Evolutionary conservation across 1,139 yeast species (phyloP).

Genomic region (Pichia sp.): DNA sequence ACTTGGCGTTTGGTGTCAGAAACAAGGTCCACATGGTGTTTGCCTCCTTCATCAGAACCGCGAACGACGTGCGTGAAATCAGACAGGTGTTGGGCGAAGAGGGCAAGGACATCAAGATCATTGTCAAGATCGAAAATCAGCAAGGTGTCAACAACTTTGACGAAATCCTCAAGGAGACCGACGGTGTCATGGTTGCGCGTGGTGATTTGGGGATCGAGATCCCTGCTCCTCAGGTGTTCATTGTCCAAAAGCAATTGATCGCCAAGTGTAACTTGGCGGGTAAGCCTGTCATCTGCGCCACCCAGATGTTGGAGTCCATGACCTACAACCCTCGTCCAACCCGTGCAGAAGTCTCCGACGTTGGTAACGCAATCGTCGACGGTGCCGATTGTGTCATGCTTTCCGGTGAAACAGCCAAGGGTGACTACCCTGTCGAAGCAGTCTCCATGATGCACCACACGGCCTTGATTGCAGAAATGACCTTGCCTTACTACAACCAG

Average conservation of each 20-base stretch:
- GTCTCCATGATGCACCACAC: conserved; percentile 99
- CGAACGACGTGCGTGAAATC: conserved; percentile 81
- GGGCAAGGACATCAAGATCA: conserved; percentile 92
- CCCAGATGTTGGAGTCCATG: conserved; percentile 99
- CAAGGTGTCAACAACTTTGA: conserved; percentile 99
- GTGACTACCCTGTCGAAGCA: conserved; percentile 95
- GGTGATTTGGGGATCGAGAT: conserved; percentile 99
- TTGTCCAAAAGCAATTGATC: conserved; percentile 97
- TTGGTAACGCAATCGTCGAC: conserved; percentile 97
- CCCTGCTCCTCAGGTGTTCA: conserved; percentile 98
- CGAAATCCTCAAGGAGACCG: conserved; percentile 88
- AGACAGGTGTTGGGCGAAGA: conserved; percentile 95
- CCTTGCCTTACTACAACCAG: conserved; percentile 78
- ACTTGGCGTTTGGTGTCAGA: conserved; percentile 90
- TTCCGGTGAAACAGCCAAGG: conserved; percentile 99
- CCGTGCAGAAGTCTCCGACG: conserved; percentile 99
- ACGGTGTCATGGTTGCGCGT: conserved; percentile 99
- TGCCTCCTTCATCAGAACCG: conserved; percentile 97
- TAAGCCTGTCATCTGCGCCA: conserved; percentile 99
- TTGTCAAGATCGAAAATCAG: conserved; percentile 96
- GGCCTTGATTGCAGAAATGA: conserved; percentile 93
- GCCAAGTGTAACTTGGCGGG: conserved; percentile 99
- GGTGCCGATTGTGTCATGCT: conserved; percentile 99
- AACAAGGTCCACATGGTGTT: conserved; percentile 97
- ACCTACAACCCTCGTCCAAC: conserved; percentile 99